Evolutionary conservation across 2,329 filamentous ascomycete genomes (phyloP), one percentile per base, ranked within the genome.

Genomic region (Aspergillus bombycis): DNA sequence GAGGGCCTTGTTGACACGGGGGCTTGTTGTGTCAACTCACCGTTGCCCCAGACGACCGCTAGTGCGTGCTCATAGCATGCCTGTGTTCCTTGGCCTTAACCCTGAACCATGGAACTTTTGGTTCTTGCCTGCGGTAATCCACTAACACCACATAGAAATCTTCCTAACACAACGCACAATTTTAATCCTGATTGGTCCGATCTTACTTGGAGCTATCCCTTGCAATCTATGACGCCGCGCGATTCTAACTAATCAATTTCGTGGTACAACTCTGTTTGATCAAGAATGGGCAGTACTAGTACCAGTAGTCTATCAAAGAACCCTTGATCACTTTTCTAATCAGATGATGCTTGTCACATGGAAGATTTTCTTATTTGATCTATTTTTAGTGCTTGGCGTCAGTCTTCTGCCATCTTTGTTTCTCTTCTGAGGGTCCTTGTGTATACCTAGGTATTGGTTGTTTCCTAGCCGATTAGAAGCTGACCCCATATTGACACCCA

Each of bases 21-120:
- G 46, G 58, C 58, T 64, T 71, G 70, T 73, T 72, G 67, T 72
- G 68, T 72, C 71, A 67, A 62, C 62, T 62, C 53, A 52, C 62
- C 63, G 75, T 77, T 77, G 75, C 75, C 70, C 70, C 56, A 66
- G 69, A 74, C 75, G 77, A 55, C 52, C 32, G 14, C 6, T n/a
- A 32, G 32, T 38, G 52, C 32, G 52, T 55, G 52, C 32, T 26
- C 30, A 28, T 55, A 55, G 32, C 11, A 5, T 38, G 21, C 12
- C n/a, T n/a, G n/a, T 26, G 32, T 11, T 55, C 8, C n/a, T 30
- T 32, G 48, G 48, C 10, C 26, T 52, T 52, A 34, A n/a, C 21
- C 12, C 12, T 12, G 10, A 12, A 19, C 16, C 28, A 52, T 14
- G 48, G 48, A 52, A 32, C 4, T 52, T 32, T 19, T 52, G 16